Percentiles rank a stretch among this genome's conserved stretches.
Conservation (phyloP, 2,329 filamentous ascomycete species). For the Colletotrichum sublineola region DNA sequence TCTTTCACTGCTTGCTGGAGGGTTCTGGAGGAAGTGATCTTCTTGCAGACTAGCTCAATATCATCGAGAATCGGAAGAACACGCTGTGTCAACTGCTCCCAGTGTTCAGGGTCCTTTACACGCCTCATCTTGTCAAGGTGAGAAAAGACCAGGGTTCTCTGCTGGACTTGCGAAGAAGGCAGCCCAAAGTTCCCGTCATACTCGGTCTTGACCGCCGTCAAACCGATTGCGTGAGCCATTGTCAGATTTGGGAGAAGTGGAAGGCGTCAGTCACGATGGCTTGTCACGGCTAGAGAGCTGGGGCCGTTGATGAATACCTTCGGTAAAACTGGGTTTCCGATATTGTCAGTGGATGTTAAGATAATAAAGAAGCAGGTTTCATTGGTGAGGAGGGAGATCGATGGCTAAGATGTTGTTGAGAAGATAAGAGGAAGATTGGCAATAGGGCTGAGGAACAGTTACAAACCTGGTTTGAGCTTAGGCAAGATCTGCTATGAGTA, state of each 20-base stretch:
- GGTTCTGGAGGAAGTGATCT: not conserved
- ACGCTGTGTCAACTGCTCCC: conserved; percentile 2
- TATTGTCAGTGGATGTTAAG: not conserved
- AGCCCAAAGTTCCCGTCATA: not conserved
- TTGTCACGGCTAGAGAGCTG: not conserved
- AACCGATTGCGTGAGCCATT: not conserved
- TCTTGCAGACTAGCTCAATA: not conserved
- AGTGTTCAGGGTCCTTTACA: conserved; percentile 5
- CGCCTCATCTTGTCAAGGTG: not conserved
- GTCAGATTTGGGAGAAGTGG: not conserved
- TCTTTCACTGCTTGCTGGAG: not conserved
- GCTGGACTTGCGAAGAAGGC: not conserved
- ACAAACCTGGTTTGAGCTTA: not conserved
- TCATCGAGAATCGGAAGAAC: conserved; percentile 16
- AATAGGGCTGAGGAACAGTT: not conserved
- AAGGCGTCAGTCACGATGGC: not conserved
- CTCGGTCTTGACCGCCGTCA: not conserved
- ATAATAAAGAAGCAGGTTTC: fast-evolving
- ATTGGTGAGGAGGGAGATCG: not conserved
- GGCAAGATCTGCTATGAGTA: not conserved
- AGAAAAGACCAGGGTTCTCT: not conserved
- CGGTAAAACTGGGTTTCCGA: not conserved
- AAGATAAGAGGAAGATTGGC: not conserved
- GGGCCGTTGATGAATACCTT: not conserved
- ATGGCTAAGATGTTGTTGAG: not conserved